Percentiles rank a stretch among this genome's conserved stretches.
Evolutionary conservation across 1,139 yeast species (phyloP).

Genomic region (Yamadazyma oceani): DNA sequence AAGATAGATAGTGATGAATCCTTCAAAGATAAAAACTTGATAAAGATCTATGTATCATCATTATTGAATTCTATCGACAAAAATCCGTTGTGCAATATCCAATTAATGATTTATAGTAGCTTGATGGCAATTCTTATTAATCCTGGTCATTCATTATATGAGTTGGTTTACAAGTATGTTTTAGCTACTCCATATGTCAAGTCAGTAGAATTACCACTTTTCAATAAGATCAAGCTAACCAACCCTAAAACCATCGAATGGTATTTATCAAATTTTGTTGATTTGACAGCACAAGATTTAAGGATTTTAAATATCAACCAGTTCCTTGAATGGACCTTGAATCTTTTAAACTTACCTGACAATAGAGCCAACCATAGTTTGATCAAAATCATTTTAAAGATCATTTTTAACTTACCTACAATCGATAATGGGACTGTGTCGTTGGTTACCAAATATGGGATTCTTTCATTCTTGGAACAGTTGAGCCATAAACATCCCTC

Average conservation of each 20-base stretch:
- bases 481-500: constrained; percentile 23
- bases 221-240: constrained; percentile 17
- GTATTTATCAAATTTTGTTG: constrained; percentile 10
- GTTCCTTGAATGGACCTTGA: constrained; percentile 62
- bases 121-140: constrained; percentile 57
- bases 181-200: constrained; percentile 57
- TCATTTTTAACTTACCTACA: constrained; percentile 52
- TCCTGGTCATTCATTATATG: constrained; percentile 75
- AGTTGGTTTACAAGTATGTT: constrained; percentile 61
- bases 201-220: constrained; percentile 64
- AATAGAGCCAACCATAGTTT: constrained; percentile 35
- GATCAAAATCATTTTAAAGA: constrained; percentile 35
- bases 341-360: constrained; percentile 42
- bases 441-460: constrained; percentile 63
- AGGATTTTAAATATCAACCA: constrained; percentile 14
- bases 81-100: constrained; percentile 29
- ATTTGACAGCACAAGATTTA: constrained; percentile 9
- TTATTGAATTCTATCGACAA: constrained; percentile 51
- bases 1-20: constrained; percentile 28
- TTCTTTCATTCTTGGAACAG: constrained; percentile 51
- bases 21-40: constrained; percentile 60
- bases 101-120: constrained; percentile 40
- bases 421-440: constrained; percentile 62
- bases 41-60: constrained; percentile 62
- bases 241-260: constrained; percentile 13